A percentile compares a stretch with the other conserved stretches of the same genome.
Evolutionary conservation across 257 asterid species (phyloP).

Genomic region (Jasminum sambac): DNA sequence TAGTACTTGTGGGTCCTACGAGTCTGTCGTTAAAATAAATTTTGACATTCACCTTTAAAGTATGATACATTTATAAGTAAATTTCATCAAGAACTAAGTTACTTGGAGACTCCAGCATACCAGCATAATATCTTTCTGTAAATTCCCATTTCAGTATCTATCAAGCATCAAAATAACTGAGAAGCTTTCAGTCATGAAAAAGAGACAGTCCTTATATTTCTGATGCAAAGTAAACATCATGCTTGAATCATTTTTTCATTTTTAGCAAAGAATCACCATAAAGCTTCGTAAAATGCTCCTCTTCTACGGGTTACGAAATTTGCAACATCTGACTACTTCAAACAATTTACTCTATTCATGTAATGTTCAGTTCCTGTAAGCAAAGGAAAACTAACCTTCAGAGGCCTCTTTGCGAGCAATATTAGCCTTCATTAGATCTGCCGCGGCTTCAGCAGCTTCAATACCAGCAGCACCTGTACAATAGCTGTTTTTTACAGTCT

Average conservation of each 20-base stretch:
- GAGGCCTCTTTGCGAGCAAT: conserved; percentile 85
- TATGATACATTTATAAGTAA: no score
- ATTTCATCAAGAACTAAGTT: neutral
- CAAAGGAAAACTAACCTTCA: conserved; percentile 50
- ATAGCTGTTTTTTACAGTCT: conserved; percentile 80
- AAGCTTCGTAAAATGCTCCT: neutral
- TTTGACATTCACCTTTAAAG: no score
- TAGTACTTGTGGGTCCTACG: no score
- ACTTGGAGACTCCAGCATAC: neutral
- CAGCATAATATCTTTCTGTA: neutral
- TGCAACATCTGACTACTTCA: neutral
- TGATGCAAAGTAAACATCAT: neutral
- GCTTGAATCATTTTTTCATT: neutral
- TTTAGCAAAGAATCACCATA: neutral
- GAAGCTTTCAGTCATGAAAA: neutral
- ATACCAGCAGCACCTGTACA: conserved; percentile 95
- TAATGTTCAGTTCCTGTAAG: neutral
- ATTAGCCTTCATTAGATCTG: conserved; percentile 88
- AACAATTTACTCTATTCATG: neutral
- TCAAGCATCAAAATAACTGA: neutral
- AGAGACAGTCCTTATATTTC: neutral
- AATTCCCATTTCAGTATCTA: neutral
- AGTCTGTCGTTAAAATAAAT: no score
- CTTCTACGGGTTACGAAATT: neutral
- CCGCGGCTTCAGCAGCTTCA: conserved; percentile 92